Conservation (phyloP, 192 early-diverging fungal genomes). For the Coemansia brasiliensis region DNA sequence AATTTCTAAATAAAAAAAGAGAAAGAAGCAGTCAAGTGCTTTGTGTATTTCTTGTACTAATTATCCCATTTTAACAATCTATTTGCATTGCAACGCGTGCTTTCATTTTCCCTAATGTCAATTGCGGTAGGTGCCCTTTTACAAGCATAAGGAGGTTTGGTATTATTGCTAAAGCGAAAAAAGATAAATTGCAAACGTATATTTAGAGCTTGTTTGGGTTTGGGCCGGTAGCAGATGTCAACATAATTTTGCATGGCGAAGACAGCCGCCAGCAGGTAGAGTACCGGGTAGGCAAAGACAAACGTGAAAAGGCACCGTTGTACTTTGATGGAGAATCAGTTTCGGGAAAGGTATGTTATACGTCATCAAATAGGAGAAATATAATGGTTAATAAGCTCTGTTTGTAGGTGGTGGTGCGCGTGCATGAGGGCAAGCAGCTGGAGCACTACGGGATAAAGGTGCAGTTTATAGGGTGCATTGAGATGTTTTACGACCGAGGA, state of each 20-base stretch:
- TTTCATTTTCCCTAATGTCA: constrained; percentile 26
- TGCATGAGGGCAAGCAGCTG: constrained; percentile 84
- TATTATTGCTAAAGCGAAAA: neutral
- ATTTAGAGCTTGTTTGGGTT: constrained; percentile 71
- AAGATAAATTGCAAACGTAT: neutral
- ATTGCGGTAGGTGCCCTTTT: constrained; percentile 35
- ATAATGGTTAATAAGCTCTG: neutral
- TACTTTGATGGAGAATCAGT: constrained; percentile 97
- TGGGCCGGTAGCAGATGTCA: constrained; percentile 84
- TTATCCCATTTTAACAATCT: neutral
- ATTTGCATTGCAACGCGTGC: neutral
- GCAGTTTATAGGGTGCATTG: constrained; percentile 97
- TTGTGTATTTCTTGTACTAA: neutral
- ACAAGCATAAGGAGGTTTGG: neutral
- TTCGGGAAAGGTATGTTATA: constrained; percentile 75
- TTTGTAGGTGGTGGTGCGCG: constrained; percentile 47
- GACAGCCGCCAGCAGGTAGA: constrained; percentile 91
- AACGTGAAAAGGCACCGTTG: constrained; percentile 86
- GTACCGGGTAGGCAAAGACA: constrained; percentile 90
- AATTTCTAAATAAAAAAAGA: constrained; percentile 2
- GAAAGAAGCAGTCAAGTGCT: neutral
- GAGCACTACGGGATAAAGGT: constrained; percentile 99
- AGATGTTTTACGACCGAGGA: constrained; percentile 93
- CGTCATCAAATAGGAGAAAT: neutral
- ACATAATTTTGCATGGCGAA: constrained; percentile 79